Conservation (phyloP, 148 eudicot genomes). For the Silene conica region DNA sequence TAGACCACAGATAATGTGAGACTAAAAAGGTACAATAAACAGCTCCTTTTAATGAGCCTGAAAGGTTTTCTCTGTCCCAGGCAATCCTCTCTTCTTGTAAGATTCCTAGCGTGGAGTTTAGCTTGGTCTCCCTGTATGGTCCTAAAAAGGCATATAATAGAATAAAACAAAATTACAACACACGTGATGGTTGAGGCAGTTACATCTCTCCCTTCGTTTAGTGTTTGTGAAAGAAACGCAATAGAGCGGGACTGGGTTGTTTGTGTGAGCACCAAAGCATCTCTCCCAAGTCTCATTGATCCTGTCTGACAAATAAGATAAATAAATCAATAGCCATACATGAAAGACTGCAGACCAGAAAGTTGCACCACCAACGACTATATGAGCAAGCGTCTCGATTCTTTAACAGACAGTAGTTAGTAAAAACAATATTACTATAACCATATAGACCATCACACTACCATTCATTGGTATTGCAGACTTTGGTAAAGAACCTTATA, state of each 20-base stretch:
- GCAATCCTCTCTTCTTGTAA: neutral
- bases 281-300: conserved; percentile 77
- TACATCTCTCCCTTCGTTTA: conserved; percentile 76
- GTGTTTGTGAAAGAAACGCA: conserved; percentile 75
- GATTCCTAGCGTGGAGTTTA: neutral
- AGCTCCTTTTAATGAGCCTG: neutral
- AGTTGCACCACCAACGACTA: neutral
- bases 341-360: neutral
- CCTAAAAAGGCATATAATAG: neutral
- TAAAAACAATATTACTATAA: too few relatives aligned
- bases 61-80: neutral
- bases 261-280: conserved; percentile 74
- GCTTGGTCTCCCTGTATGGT: neutral
- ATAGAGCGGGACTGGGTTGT: conserved; percentile 68
- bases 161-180: neutral
- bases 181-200: neutral
- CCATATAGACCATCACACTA: too few relatives aligned
- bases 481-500: neutral
- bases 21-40: neutral
- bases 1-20: neutral
- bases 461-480: neutral
- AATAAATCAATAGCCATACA: conserved; percentile 9
- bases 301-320: conserved; percentile 49
- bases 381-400: conserved; percentile 4
- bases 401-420: neutral